phyloP scores from a whole-genome alignment of 192 early-diverging fungal species.

The Geranomyces michiganensis region DNA sequence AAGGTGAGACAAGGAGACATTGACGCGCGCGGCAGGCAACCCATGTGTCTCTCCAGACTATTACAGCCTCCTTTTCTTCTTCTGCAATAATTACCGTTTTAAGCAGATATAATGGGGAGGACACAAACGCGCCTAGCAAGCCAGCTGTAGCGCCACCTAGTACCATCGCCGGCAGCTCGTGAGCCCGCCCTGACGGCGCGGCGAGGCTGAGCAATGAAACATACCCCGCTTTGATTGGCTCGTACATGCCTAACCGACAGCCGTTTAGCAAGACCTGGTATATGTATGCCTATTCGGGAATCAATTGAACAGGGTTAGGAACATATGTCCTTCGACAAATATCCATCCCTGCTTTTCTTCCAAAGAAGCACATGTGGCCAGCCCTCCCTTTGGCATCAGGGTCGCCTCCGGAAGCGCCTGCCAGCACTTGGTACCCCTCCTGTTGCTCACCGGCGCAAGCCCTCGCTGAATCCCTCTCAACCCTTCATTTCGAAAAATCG shows the following conservation, averaged over 20 bases:
- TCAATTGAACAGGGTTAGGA: too few relatives aligned
- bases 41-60: too few relatives aligned
- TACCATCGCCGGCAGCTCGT: slow-evolving; percentile 66
- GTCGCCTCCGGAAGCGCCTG: too few relatives aligned
- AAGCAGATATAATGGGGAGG: slow-evolving; percentile 86
- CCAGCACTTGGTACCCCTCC: neutral
- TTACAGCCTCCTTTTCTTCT: neutral
- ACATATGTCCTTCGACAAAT: too few relatives aligned
- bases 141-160: slow-evolving; percentile 77
- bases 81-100: slow-evolving; percentile 77
- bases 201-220: slow-evolving; percentile 29
- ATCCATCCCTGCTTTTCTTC: too few relatives aligned
- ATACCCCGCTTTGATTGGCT: slow-evolving; percentile 70
- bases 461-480: slow-evolving; percentile 86
- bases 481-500: slow-evolving; percentile 82
- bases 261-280: slow-evolving; percentile 95
- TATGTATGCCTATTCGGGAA: slow-evolving; percentile 80
- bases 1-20: too few relatives aligned
- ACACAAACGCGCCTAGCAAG: slow-evolving; percentile 76
- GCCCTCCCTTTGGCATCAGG: too few relatives aligned
- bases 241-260: slow-evolving; percentile 87
- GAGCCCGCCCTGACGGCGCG: neutral
- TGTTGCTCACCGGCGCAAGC: slow-evolving; percentile 58
- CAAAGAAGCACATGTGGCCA: too few relatives aligned
- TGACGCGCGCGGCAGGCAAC: too few relatives aligned